These are phyloP conservation scores for Apiospora phragmitis DNA, from an alignment of 2,329 filamentous ascomycete species.

Conservation along the genomic window DNA sequence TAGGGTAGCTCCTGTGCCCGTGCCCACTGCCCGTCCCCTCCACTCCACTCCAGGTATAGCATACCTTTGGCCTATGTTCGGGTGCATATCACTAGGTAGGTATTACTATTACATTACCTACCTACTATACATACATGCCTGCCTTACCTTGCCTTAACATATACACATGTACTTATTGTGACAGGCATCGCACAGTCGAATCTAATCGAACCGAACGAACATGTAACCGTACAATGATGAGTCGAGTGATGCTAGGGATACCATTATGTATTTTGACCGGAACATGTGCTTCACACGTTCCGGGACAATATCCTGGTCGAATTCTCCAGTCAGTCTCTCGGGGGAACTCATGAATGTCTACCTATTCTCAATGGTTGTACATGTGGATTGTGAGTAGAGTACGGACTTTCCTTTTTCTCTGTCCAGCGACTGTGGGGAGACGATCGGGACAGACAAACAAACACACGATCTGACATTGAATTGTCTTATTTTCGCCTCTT, in stretches of 20 bases:
- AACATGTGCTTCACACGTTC: not conserved
- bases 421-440: too few relatives aligned
- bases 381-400: not conserved
- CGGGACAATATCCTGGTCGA: not conserved
- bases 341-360: not conserved
- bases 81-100: not conserved
- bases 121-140: not conserved
- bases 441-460: too few relatives aligned
- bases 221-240: not conserved
- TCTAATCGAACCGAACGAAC: conserved; percentile 1
- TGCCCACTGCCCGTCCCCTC: not conserved
- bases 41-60: not conserved
- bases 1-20: not conserved
- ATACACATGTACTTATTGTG: not conserved
- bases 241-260: not conserved
- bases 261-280: not conserved
- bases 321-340: not conserved
- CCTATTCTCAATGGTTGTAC: not conserved
- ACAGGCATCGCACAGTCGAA: conserved; percentile 3
- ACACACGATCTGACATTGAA: too few relatives aligned
- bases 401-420: too few relatives aligned
- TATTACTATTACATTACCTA: not conserved
- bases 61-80: not conserved
- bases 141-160: not conserved
- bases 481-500: too few relatives aligned